These are phyloP conservation scores for Exophiala viscosa DNA, from an alignment of 2,329 filamentous ascomycete genomes.

Conservation along the genomic window DNA sequence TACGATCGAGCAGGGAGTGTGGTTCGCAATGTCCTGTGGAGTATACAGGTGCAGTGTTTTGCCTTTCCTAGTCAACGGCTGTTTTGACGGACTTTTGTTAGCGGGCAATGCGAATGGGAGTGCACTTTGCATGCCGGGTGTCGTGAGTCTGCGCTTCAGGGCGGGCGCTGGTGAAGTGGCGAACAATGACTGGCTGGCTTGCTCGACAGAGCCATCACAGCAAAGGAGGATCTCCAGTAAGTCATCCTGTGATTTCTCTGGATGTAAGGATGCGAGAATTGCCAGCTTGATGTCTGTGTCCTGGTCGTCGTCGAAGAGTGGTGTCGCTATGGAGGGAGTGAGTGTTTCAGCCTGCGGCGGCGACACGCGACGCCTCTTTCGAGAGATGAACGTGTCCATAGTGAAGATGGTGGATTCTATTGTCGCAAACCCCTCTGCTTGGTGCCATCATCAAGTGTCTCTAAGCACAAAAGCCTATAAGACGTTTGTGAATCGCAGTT, in stretches of 20 bases:
- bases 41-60: constrained; percentile 80
- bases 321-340: neutral
- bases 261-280: constrained; percentile 72
- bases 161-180: constrained; percentile 21
- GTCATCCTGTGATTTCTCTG: constrained; percentile 58
- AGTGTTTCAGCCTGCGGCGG: constrained; percentile 9
- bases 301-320: constrained; percentile 46
- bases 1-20: constrained; percentile 88
- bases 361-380: constrained; percentile 34
- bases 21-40: constrained; percentile 71
- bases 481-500: neutral
- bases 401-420: constrained; percentile 20
- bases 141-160: constrained; percentile 38
- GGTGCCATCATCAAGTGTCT: constrained; percentile 23
- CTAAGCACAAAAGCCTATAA: neutral
- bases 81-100: constrained; percentile 34
- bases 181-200: constrained; percentile 57
- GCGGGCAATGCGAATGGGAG: constrained; percentile 40
- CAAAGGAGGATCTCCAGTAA: constrained; percentile 76
- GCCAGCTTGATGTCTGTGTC: constrained; percentile 91
- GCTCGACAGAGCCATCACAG: constrained; percentile 70
- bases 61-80: constrained; percentile 67
- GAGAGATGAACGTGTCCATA: constrained; percentile 42
- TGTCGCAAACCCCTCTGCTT: constrained; percentile 15
- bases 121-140: constrained; percentile 60